These are phyloP conservation scores for Fusarium pininemorale DNA, from an alignment of 2,329 filamentous ascomycete species.

Conservation along the genomic window DNA sequence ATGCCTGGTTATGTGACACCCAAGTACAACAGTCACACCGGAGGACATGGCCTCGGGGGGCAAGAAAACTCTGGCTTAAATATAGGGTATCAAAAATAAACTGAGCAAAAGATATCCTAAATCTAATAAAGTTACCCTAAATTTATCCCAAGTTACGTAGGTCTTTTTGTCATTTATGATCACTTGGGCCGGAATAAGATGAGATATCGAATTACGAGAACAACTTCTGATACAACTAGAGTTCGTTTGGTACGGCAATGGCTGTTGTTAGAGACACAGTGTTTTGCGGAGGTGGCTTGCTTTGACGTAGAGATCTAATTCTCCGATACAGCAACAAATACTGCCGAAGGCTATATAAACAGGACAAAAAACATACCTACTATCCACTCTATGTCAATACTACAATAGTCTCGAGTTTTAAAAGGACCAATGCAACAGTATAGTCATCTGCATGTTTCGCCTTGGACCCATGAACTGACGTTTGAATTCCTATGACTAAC, in stretches of 20 bases:
- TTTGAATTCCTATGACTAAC: constrained; percentile 19
- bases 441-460: neutral
- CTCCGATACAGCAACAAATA: neutral
- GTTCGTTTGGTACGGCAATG: neutral
- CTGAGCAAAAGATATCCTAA: too few relatives aligned
- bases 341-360: neutral
- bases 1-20: constrained; percentile 37
- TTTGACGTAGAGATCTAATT: neutral
- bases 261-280: neutral
- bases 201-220: neutral
- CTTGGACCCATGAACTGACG: constrained; percentile 4
- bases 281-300: neutral
- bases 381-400: neutral
- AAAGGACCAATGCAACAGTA: neutral
- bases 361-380: neutral
- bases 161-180: too few relatives aligned
- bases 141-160: too few relatives aligned
- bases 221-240: neutral
- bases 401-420: neutral
- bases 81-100: too few relatives aligned
- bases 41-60: neutral
- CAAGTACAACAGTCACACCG: constrained; percentile 25
- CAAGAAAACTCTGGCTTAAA: too few relatives aligned
- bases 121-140: too few relatives aligned
- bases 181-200: neutral